Conservation (phyloP, 371 early-diverging fungal species). For the Mucor plumbeus region DNA sequence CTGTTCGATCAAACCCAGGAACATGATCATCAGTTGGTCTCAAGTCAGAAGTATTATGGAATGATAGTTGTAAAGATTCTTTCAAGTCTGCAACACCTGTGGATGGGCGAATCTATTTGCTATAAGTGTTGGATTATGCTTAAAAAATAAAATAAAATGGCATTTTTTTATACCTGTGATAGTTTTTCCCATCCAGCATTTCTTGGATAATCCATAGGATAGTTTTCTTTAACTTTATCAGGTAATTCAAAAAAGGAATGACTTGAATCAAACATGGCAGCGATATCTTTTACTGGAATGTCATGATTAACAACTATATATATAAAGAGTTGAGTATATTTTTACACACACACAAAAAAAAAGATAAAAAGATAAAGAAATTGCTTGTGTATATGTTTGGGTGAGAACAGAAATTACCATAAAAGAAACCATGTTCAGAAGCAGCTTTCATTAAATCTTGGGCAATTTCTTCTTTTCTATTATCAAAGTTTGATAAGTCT, state of each 20-base stretch:
- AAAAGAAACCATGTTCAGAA: constrained; percentile 35
- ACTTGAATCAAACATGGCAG: constrained; percentile 27
- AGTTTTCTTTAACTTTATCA: constrained; percentile 26
- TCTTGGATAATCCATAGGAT: constrained; percentile 24
- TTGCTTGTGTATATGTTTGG: too few relatives aligned
- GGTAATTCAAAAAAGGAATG: constrained; percentile 27
- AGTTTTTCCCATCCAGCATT: constrained; percentile 36
- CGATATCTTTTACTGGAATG: constrained; percentile 15
- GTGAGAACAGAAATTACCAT: constrained; percentile 20
- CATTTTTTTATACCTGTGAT: constrained; percentile 21
- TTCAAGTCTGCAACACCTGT: constrained; percentile 24
- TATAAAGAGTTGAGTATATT: background rate
- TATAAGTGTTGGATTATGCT: background rate
- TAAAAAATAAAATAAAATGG: background rate
- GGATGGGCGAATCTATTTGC: constrained; percentile 22
- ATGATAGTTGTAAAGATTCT: constrained; percentile 28
- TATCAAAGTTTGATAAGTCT: constrained; percentile 35
- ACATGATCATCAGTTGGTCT: constrained; percentile 25
- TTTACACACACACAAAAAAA: background rate
- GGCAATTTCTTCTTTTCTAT: constrained; percentile 25
- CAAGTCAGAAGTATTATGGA: constrained; percentile 22
- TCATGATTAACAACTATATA: constrained; percentile 28
- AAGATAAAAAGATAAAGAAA: background rate
- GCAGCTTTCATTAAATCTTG: constrained; percentile 29
- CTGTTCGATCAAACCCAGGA: constrained; percentile 22